Percentiles rank a stretch among this genome's conserved stretches.
Conservation (phyloP, 2,329 filamentous ascomycete species). For the Talaromyces albobiverticillius region DNA sequence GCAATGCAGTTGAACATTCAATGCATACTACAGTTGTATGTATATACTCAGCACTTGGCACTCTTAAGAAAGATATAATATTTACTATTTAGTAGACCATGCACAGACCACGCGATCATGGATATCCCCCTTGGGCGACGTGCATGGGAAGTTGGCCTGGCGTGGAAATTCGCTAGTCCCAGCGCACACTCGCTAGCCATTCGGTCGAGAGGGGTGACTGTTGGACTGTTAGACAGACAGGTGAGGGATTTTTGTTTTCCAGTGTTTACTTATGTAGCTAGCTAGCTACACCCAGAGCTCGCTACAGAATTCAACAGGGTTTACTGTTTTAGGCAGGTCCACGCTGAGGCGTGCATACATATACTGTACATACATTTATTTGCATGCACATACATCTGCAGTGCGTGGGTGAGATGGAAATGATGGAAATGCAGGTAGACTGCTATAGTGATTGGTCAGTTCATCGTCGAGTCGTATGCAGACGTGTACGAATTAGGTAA, state of each 20-base stretch:
- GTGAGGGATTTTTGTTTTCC: slow-evolving; percentile 10
- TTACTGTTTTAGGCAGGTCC: slow-evolving; percentile 11
- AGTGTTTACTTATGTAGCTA: neutral
- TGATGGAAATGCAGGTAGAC: no score
- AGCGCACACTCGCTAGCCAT: neutral
- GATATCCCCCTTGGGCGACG: slow-evolving; percentile 11
- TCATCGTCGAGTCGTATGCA: no score
- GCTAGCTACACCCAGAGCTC: neutral
- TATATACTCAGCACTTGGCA: no score
- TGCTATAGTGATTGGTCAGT: no score
- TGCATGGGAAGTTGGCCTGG: slow-evolving; percentile 3
- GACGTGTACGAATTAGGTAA: no score
- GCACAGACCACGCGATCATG: neutral
- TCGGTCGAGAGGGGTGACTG: neutral
- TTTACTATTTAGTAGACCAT: no score
- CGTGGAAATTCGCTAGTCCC: no score
- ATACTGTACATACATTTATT: neutral
- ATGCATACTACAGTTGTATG: no score
- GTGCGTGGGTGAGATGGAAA: no score
- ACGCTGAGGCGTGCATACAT: neutral
- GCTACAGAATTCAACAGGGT: neutral
- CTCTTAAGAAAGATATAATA: no score
- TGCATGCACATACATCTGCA: neutral
- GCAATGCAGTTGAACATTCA: no score
- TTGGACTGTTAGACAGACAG: no score